Base-by-base conservation (phyloP, 2,329 filamentous ascomycete genomes). In the Ophiostoma ips region DNA sequence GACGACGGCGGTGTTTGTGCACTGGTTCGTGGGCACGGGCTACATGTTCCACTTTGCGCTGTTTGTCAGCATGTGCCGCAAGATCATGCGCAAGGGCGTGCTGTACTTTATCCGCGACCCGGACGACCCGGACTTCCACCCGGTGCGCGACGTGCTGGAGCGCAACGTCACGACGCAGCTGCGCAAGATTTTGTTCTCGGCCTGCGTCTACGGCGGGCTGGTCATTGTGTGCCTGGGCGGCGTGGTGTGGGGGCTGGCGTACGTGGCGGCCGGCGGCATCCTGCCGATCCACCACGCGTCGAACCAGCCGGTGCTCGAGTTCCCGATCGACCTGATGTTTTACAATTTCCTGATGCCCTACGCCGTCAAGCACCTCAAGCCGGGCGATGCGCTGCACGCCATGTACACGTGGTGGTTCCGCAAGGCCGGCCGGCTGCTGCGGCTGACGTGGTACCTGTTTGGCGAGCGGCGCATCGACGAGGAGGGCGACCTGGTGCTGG, bases 41-140 rank as follows among this genome's bases (percentile, higher is more conserved):
- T 98, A 98, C 66, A 98, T 98, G 94, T 98, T 98, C 68, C 92
- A 98, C 63, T 98, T 98, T 63, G 92, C 92, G 5, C 76, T 98
- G 3, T 98, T 98, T 62, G 92, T 98, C 16, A 94, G 89, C 51
- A 96, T 98, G 89, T 98, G 92, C 66, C 83, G 92, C 55, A 95
- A 95, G 69, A 95, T 96, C 52, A 86, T 98, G 83, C 83, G 92
- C 55, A 87, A 81, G 57, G 92, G 92, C 48, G 92, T 98, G 37
- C 72, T 98, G 52, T 96, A 95, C 69, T 98, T 98, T 64, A 98
- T 98, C 59, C 81, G 92, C 55, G 94, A 98, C 64, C 92, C 92
- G 7, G 94, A 98, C 64, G 92, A 98, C 64, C 92, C 94, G 9
- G 95, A 92, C 12, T 98, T 98, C 64, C 92, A 98, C 62, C 92